Evolutionary conservation across 345 rosid genomes (phyloP), one percentile per base, ranked within the genome.

Genomic region (Aquilaria sinensis): DNA sequence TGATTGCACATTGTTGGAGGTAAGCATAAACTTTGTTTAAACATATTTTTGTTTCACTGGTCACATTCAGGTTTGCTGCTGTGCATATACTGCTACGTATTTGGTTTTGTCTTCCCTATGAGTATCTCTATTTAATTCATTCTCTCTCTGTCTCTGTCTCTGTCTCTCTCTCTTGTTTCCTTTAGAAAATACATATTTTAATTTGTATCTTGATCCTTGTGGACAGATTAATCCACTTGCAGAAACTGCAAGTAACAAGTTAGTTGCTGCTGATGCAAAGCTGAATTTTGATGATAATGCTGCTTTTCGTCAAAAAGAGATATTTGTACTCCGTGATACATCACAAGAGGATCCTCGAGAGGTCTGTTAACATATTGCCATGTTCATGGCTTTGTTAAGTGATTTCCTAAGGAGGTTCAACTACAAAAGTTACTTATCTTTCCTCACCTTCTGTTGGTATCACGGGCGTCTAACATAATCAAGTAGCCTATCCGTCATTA

Each of bases 181-280:
- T 64, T 12, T 29, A 14, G 30, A 55, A 12, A 64, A 56, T 66
- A 64, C 59, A 10, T 64, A 56, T 69, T 65, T 61, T 67, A 62
- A 46, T 10, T 6, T 51, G 57, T 50, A 58, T 63, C 47, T 47
- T 51, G 10, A 29, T 49, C 55, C 47, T 51, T 31, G 61, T 69
- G 62, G 57, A 50, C 83, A 95, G 99, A 89, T 95, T 74, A 95
- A 95, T 82, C 99, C 99, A 53, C 82, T 95, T 16, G 97, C 96
- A 0, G 99, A 95, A 84, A 91, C 96, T 67, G 72, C 99, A 66
- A 82, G 77, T 56, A 89, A 80, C 34, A 80, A 80, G 64, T 71
- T 95, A 81, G 96, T 95, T 61, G 99, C 99, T 72, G 99, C 99
- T 68, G 99, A 95, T 88, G 99, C 99, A 60, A 95, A 95, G 70